Conservation (phyloP, 2,329 filamentous ascomycete genomes). For the Phoma sp. region DNA sequence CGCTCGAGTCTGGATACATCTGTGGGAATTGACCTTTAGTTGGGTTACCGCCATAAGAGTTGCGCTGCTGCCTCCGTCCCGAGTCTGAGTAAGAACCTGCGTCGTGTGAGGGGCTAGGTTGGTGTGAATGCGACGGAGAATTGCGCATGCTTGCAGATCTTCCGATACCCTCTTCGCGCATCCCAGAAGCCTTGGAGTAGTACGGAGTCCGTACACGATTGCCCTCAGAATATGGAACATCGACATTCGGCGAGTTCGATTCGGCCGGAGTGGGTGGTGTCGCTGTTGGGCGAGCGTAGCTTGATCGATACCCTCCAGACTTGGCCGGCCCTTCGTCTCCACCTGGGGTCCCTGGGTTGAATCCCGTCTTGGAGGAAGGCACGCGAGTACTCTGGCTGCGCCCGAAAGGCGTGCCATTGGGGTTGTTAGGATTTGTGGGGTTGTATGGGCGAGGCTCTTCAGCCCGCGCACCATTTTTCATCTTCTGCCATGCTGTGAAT, state of each 20-base stretch:
- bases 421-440: conserved; percentile 34
- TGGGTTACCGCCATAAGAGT: conserved; percentile 32
- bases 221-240: conserved; percentile 53
- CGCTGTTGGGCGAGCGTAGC: conserved; percentile 44
- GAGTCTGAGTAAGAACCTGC: conserved; percentile 42
- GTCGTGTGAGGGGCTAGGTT: conserved; percentile 33
- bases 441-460: conserved; percentile 39
- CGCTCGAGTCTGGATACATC: conserved; percentile 43
- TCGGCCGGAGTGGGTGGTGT: conserved; percentile 31
- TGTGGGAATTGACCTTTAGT: conserved; percentile 32
- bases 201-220: conserved; percentile 63
- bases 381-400: conserved; percentile 51
- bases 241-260: conserved; percentile 28
- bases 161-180: conserved; percentile 62
- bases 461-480: conserved; percentile 47
- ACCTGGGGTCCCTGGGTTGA: conserved; percentile 65
- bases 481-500: conserved; percentile 59
- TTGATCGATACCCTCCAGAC: conserved; percentile 54
- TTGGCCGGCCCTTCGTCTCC: conserved; percentile 66
- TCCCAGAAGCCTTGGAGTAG: conserved; percentile 58
- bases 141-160: conserved; percentile 63
- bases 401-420: conserved; percentile 48
- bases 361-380: conserved; percentile 63
- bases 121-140: conserved; percentile 48
- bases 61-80: conserved; percentile 36